Percentiles rank a stretch among this genome's conserved stretches.
phyloP scores from a whole-genome alignment of 2,329 filamentous ascomycete genomes.

The Akanthomyces uredinophilus region DNA sequence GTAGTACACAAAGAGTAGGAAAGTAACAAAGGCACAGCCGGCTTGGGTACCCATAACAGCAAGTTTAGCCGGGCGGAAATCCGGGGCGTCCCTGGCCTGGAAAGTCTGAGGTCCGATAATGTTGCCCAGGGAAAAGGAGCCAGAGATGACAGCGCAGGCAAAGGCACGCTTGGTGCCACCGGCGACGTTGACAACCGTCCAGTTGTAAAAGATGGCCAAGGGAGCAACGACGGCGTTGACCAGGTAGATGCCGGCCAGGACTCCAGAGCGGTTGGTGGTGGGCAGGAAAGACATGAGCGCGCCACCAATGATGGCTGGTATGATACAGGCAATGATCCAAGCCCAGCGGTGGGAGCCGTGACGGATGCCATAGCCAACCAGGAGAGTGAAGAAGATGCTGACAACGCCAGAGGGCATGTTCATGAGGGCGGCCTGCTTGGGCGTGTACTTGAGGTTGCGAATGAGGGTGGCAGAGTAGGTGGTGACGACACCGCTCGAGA shows the following conservation, averaged over 20 bases:
- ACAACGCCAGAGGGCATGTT: constrained; percentile 51
- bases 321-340: constrained; percentile 43
- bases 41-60: constrained; percentile 48
- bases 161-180: constrained; percentile 49
- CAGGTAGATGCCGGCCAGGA: constrained; percentile 45
- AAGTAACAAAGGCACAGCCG: constrained; percentile 36
- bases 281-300: constrained; percentile 50
- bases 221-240: constrained; percentile 46
- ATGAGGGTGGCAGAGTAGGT: constrained; percentile 53
- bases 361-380: constrained; percentile 44
- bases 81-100: constrained; percentile 44
- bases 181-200: constrained; percentile 46
- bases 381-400: constrained; percentile 46
- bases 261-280: constrained; percentile 38
- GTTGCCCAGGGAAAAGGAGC: constrained; percentile 48
- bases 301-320: constrained; percentile 45
- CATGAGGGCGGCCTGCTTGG: constrained; percentile 44
- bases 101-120: constrained; percentile 55
- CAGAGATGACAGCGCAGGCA: constrained; percentile 43
- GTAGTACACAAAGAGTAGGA: constrained; percentile 46
- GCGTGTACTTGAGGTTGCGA: constrained; percentile 39
- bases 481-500: constrained; percentile 49
- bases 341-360: constrained; percentile 44
- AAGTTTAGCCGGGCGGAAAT: constrained; percentile 49
- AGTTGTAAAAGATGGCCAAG: constrained; percentile 42